phyloP scores from a whole-genome alignment of 306 rosid species.

The Glycine soja region DNA sequence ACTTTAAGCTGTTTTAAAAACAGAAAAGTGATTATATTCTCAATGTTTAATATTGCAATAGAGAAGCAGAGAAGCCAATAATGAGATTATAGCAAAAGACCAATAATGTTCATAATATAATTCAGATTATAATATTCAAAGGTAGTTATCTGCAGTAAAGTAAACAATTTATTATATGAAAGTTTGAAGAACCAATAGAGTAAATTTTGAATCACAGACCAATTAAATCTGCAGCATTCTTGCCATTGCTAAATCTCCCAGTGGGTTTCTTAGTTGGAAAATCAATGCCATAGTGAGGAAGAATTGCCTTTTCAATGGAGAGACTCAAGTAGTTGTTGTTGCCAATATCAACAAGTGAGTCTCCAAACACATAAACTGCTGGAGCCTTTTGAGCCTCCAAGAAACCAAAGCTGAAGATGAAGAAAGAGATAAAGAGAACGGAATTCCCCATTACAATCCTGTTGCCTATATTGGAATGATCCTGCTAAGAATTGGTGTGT shows the following conservation, averaged over 20 bases:
- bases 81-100: background rate
- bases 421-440: conserved; percentile 38
- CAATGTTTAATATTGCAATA: too few species aligned
- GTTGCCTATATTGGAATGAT: conserved; percentile 11
- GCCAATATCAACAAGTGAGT: conserved; percentile 84
- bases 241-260: conserved; percentile 81
- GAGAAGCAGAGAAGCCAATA: too few species aligned
- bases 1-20: background rate
- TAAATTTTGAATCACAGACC: conserved; percentile 49
- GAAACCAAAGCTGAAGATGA: conserved; percentile 39
- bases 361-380: conserved; percentile 79
- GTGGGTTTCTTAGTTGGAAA: conserved; percentile 64
- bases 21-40: background rate
- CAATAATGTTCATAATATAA: background rate
- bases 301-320: conserved; percentile 64
- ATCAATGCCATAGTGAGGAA: conserved; percentile 72
- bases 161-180: background rate
- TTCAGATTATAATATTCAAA: background rate
- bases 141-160: background rate
- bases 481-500: conserved; percentile 4
- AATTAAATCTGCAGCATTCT: conserved; percentile 76
- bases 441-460: conserved; percentile 4
- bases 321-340: conserved; percentile 68
- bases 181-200: background rate
- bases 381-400: conserved; percentile 64